A percentile compares a stretch with the other conserved stretches of the same genome.
Conservation (phyloP, 306 rosid genomes). For the Glycine soja region DNA sequence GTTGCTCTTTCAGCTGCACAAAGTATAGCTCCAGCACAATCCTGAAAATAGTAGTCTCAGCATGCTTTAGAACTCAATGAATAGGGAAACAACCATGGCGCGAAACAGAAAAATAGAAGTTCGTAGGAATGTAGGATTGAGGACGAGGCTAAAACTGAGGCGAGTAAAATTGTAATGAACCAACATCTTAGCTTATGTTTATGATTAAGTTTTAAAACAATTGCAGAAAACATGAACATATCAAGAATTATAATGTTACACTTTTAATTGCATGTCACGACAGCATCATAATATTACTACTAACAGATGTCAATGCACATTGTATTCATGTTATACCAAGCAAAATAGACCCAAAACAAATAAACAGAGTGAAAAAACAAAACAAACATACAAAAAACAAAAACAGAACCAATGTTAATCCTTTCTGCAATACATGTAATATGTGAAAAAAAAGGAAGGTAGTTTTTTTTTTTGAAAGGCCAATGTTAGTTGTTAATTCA, state of each 20-base stretch:
- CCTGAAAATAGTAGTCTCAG: conserved; percentile 65
- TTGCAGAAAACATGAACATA: conserved; percentile 4
- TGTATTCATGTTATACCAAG: conserved; percentile 1
- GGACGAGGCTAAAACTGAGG: background rate
- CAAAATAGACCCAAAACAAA: conserved; percentile 3
- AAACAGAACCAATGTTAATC: background rate
- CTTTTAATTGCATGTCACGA: background rate
- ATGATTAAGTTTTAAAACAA: background rate
- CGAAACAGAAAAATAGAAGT: background rate
- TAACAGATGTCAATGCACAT: background rate
- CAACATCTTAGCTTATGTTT: conserved; percentile 13
- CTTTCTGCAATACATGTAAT: background rate
- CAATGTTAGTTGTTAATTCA: too few relatives aligned
- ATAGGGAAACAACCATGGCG: background rate
- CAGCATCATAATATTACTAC: background rate
- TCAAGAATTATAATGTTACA: conserved; percentile 18
- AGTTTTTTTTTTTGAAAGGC: background rate
- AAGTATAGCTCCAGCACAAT: conserved; percentile 95
- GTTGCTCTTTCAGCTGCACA: conserved; percentile 95
- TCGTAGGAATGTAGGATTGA: conserved; percentile 1
- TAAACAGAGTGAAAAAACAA: background rate
- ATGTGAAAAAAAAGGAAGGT: background rate
- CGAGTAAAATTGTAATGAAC: background rate
- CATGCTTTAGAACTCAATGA: background rate
- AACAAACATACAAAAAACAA: background rate